Evolutionary conservation across 805 yeast genomes (phyloP).

Genomic region (Yueomyces sp.): DNA sequence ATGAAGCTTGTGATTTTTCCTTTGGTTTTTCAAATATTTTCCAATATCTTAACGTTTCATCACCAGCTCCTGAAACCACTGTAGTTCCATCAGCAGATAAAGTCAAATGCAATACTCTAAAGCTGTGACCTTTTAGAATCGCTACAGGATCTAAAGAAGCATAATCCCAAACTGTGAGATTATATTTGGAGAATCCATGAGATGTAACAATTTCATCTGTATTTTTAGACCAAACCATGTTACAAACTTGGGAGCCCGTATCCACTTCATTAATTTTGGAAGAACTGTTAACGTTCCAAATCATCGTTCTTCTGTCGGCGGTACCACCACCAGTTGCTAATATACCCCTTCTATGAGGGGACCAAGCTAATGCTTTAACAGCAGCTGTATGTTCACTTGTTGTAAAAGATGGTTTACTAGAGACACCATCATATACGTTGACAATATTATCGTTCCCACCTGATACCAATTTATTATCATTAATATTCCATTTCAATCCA

Average conservation of each 20-base stretch:
- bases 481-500: constrained; percentile 87
- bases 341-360: constrained; percentile 90
- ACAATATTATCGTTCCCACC: constrained; percentile 90
- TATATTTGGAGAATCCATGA: constrained; percentile 87
- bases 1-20: constrained; percentile 41
- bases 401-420: constrained; percentile 53
- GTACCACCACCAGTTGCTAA: constrained; percentile 97
- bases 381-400: constrained; percentile 87
- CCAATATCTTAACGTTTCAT: constrained; percentile 93
- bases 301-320: constrained; percentile 76
- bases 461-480: constrained; percentile 81
- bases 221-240: constrained; percentile 82
- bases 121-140: constrained; percentile 86
- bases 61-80: constrained; percentile 97
- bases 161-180: constrained; percentile 87
- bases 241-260: constrained; percentile 94
- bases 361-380: constrained; percentile 94
- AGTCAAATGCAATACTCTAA: constrained; percentile 77
- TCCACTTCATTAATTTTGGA: constrained; percentile 64
- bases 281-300: constrained; percentile 86
- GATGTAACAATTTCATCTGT: constrained; percentile 88
- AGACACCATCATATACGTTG: constrained; percentile 71
- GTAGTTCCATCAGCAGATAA: constrained; percentile 94
- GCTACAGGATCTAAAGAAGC: constrained; percentile 87
- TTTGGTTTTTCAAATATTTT: constrained; percentile 75